Evolutionary conservation across 2,329 filamentous ascomycete genomes (phyloP), one percentile per base, ranked within the genome.

Genomic region (Pseudonectria foliicola): DNA sequence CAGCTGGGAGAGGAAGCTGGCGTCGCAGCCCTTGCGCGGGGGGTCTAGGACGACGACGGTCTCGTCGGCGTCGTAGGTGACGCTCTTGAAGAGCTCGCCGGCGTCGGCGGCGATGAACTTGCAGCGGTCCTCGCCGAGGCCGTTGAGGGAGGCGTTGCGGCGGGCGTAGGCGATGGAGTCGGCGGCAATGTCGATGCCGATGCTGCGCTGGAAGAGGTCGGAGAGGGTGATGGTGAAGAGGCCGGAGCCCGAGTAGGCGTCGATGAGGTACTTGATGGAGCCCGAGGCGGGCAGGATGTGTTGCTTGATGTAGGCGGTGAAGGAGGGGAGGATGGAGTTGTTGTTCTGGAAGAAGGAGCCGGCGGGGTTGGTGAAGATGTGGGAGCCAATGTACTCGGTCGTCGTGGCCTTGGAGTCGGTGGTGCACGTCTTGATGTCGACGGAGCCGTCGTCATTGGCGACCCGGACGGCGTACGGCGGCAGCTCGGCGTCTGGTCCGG

Each of bases 301-400:
- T 25, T 83, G 71, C 43, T 87, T 84, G 57, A 96, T 85, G 67
- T 93, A 95, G 46, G 78, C 73, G 11, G 88, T 94, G 63, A 96
- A 94, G 12, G 69, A 65, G 21, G 85, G 79, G 15, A 98, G 80
- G 62, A 98, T 96, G 36, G 88, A 93, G 70, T 96, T 96, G 74
- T 98, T 98, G 72, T 98, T 98, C 58, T 98, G 92, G 75, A 98
- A 98, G 68, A 98, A 98, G 34, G 86, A 80, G 40, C 89, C 89
- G 10, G 92, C 92, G 3, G 85, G 86, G 66, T 94, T 96, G 58
- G 81, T 81, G 66, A 98, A 95, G 54, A 80, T 69, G 66, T 83
- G 92, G 59, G 79, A 66, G 54, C 82, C 86, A 43, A 98, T 76
- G 63, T 93, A 95, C 61, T 98, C 92, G 21, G 84, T 89, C 4